Conservation (phyloP, 129 eudicot genomes). For the Ambrosia trifida region DNA sequence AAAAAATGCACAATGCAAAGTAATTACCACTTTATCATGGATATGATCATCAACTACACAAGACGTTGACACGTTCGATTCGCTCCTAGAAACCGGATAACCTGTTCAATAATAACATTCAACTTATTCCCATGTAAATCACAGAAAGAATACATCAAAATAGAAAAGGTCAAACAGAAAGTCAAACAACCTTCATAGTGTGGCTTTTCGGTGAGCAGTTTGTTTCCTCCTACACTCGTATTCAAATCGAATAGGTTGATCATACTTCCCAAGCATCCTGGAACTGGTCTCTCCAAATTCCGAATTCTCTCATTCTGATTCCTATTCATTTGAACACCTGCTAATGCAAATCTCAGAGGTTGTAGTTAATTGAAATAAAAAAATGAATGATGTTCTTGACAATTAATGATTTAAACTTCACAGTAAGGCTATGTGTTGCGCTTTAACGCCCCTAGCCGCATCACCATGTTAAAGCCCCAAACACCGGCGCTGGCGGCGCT, state of each 20-base stretch:
- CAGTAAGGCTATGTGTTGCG: too few species aligned
- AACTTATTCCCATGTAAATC: neutral
- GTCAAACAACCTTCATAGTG: constrained; percentile 55
- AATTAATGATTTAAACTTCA: too few species aligned
- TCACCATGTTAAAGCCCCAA: too few species aligned
- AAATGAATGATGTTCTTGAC: neutral
- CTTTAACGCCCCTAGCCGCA: too few species aligned
- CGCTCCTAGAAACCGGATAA: constrained; percentile 65
- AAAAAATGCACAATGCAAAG: constrained; percentile 11
- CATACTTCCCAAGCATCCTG: constrained; percentile 92
- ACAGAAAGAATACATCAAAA: neutral
- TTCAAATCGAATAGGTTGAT: constrained; percentile 75
- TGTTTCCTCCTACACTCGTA: constrained; percentile 53
- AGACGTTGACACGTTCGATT: constrained; percentile 62
- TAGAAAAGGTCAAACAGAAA: neutral
- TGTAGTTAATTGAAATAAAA: neutral
- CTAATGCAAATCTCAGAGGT: constrained; percentile 16
- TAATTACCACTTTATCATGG: constrained; percentile 63
- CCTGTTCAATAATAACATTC: constrained; percentile 40
- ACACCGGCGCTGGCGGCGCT: too few species aligned
- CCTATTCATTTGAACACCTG: constrained; percentile 74
- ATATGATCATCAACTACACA: constrained; percentile 47
- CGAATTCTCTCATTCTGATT: constrained; percentile 43
- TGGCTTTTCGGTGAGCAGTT: constrained; percentile 73
- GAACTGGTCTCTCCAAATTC: constrained; percentile 51